Percentiles rank a stretch among this genome's conserved stretches.
phyloP scores from a whole-genome alignment of 805 yeast species.

The Grigorovia jiainica region DNA sequence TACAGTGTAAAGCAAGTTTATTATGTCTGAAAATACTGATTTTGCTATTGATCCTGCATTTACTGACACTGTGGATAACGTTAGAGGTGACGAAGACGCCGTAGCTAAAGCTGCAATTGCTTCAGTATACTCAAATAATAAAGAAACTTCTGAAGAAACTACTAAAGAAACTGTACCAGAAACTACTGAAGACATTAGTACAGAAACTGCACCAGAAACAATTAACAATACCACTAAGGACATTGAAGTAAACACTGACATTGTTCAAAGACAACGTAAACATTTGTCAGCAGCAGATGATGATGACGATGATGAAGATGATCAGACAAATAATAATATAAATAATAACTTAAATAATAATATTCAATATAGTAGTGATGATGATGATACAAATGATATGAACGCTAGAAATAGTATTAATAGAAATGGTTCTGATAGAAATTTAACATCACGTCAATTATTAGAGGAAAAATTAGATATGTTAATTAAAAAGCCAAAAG shows the following conservation, averaged over 20 bases:
- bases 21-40: background rate
- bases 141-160: background rate
- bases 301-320: conserved; percentile 9
- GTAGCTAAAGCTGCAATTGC: background rate
- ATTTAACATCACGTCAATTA: conserved; percentile 51
- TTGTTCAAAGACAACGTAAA: conserved; percentile 20
- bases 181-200: background rate
- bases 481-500: conserved; percentile 56
- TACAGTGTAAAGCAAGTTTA: too few relatives aligned
- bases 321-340: too few relatives aligned
- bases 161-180: background rate
- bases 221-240: background rate
- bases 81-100: background rate
- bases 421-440: conserved; percentile 9
- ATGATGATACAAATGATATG: conserved; percentile 9
- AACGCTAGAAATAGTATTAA: conserved; percentile 1
- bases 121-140: background rate
- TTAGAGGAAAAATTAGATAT: conserved; percentile 76
- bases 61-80: background rate
- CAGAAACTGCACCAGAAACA: background rate
- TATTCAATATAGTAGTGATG: conserved; percentile 1
- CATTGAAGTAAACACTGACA: background rate
- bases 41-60: conserved; percentile 2
- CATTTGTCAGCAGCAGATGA: conserved; percentile 18
- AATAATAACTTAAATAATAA: background rate